Conservation (phyloP, 140 eudicot genomes). For the Ambrosia hybrid region DNA sequence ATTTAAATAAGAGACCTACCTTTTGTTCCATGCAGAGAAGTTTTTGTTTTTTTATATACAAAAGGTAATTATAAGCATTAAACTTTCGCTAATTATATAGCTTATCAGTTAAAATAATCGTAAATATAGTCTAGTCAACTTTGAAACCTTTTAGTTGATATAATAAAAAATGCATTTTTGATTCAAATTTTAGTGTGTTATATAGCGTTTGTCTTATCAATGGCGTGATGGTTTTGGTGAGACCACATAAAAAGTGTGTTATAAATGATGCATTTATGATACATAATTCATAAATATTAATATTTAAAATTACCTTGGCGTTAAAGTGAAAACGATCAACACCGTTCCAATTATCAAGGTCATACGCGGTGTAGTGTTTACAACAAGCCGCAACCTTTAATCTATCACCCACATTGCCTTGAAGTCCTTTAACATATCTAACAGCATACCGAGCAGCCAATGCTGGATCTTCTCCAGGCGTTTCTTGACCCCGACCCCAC, state of each 20-base stretch:
- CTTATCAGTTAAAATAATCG: neutral
- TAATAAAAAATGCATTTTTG: neutral
- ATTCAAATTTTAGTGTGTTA: neutral
- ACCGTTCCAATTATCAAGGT: slow-evolving; percentile 87
- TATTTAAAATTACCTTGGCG: slow-evolving; percentile 58
- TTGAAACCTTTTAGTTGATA: neutral
- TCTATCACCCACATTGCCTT: slow-evolving; percentile 52
- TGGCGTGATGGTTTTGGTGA: neutral
- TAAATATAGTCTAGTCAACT: neutral
- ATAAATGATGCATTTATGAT: neutral
- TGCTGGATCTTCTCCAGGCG: slow-evolving; percentile 95
- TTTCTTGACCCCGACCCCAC: slow-evolving; percentile 99
- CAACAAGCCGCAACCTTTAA: slow-evolving; percentile 96
- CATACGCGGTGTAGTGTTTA: slow-evolving; percentile 93
- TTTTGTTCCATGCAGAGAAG: no score
- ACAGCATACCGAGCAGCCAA: slow-evolving; percentile 68
- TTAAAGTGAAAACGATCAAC: slow-evolving; percentile 85
- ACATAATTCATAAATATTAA: neutral
- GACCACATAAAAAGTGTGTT: slow-evolving; percentile 1
- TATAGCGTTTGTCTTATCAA: neutral
- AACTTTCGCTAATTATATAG: no score
- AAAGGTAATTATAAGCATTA: no score
- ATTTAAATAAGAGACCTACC: no score
- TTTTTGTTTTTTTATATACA: no score
- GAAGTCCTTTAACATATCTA: slow-evolving; percentile 85